phyloP scores from a whole-genome alignment of 257 asterid species.

The Lycium barbarum region DNA sequence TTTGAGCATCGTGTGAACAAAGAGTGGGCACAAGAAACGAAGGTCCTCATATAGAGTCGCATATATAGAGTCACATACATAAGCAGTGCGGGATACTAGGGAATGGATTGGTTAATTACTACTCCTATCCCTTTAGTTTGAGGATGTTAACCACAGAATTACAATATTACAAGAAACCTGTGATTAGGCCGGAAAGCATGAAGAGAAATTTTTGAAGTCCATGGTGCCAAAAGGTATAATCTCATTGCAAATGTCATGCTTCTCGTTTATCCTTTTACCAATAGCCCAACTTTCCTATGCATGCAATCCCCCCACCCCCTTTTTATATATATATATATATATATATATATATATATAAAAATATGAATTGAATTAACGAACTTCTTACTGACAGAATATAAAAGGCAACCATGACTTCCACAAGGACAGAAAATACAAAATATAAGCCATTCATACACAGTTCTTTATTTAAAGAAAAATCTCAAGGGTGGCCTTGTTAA shows the following conservation, averaged over 20 bases:
- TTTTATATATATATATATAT: too few relatives aligned
- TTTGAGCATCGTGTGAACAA: conserved; percentile 17
- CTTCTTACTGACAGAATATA: background rate
- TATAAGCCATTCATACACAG: background rate
- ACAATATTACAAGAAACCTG: conserved; percentile 10
- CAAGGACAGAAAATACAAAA: background rate
- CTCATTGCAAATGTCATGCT: background rate
- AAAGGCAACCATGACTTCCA: conserved; percentile 1
- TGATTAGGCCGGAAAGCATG: conserved; percentile 16
- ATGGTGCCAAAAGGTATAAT: background rate
- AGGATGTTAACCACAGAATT: background rate
- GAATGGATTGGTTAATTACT: conserved; percentile 34
- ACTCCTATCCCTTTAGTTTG: conserved; percentile 16
- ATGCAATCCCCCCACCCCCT: background rate
- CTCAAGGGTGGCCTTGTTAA: background rate
- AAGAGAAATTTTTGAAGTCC: background rate
- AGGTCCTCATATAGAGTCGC: conserved; percentile 39
- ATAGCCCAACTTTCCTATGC: background rate
- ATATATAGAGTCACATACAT: conserved; percentile 33
- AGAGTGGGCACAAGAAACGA: conserved; percentile 28
- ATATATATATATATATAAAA: too few relatives aligned
- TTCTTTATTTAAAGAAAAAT: background rate
- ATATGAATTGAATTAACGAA: background rate
- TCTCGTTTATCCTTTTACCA: background rate
- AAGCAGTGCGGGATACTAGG: conserved; percentile 32